Conservation (phyloP, 2,329 filamentous ascomycete species). For the Microdochium trichocladiopsis region DNA sequence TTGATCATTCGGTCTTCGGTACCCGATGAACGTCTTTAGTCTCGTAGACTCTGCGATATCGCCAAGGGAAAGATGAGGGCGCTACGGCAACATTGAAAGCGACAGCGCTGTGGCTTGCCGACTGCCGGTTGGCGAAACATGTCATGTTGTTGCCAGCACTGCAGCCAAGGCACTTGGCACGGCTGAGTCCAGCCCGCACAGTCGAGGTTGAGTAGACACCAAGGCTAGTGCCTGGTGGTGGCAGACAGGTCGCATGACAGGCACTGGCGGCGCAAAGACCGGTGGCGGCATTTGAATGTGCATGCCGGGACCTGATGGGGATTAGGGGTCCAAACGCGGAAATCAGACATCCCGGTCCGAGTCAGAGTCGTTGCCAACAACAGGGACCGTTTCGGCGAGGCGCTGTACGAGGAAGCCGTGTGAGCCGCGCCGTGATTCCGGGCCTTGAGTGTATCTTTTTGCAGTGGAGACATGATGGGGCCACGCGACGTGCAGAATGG, state of each 20-base stretch:
- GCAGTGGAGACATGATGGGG: background rate
- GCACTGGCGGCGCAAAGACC: no score
- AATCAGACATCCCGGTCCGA: constrained; percentile 33
- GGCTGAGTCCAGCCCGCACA: background rate
- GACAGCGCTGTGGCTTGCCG: background rate
- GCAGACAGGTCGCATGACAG: no score
- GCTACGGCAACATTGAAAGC: no score
- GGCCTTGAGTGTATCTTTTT: background rate
- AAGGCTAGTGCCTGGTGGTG: background rate
- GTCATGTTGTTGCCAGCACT: background rate
- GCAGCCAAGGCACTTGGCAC: background rate
- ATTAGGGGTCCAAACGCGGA: constrained; percentile 1
- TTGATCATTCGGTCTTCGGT: no score
- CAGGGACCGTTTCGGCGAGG: constrained; percentile 43
- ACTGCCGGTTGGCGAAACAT: background rate
- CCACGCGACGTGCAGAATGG: background rate
- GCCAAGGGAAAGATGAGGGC: no score
- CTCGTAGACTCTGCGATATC: no score
- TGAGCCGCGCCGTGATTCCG: constrained; percentile 7
- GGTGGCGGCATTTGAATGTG: background rate
- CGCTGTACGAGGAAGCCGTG: constrained; percentile 23
- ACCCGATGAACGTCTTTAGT: no score
- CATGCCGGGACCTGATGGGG: no score
- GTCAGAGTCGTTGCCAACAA: constrained; percentile 41
- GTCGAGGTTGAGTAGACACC: background rate